phyloP scores from a whole-genome alignment of 805 yeast genomes.

The Candida xyloterini region DNA sequence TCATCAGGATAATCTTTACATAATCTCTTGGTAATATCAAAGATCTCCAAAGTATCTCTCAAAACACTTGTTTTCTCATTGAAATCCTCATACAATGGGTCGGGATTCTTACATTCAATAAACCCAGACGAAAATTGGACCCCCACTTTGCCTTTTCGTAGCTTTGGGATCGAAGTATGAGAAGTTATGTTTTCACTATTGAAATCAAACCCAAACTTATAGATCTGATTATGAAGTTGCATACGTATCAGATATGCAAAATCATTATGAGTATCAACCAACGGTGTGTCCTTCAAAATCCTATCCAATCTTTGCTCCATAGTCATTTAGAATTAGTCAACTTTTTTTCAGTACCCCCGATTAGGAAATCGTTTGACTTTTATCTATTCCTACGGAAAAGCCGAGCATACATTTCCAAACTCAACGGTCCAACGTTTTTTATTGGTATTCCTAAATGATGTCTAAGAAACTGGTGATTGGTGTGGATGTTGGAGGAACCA shows the following conservation, averaged over 20 bases:
- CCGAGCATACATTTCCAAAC: background rate
- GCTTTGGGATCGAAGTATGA: slow-evolving; percentile 36
- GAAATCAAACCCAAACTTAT: slow-evolving; percentile 36
- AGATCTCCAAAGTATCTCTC: slow-evolving; percentile 50
- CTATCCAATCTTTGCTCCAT: slow-evolving; percentile 1
- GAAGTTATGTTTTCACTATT: slow-evolving; percentile 1
- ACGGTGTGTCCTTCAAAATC: slow-evolving; percentile 30
- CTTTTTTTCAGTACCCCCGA: background rate
- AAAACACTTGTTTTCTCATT: slow-evolving; percentile 41
- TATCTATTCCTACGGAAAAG: background rate
- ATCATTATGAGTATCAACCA: slow-evolving; percentile 52
- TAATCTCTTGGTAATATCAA: slow-evolving; percentile 45
- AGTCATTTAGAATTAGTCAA: too few relatives aligned
- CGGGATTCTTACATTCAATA: slow-evolving; percentile 43
- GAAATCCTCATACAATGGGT: slow-evolving; percentile 41
- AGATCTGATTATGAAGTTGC: slow-evolving; percentile 42
- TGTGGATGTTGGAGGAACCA: slow-evolving; percentile 9
- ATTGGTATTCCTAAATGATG: background rate
- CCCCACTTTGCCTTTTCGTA: slow-evolving; percentile 43
- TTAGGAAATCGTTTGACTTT: background rate
- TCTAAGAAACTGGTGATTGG: slow-evolving; percentile 6
- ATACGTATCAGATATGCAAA: slow-evolving; percentile 44
- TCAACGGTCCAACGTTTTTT: background rate
- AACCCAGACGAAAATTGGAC: slow-evolving; percentile 47
- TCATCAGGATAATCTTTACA: slow-evolving; percentile 37